Percentiles rank a stretch among this genome's conserved stretches.
Conservation (phyloP, 495 filamentous ascomycete genomes). For the Echria macrotheca region DNA sequence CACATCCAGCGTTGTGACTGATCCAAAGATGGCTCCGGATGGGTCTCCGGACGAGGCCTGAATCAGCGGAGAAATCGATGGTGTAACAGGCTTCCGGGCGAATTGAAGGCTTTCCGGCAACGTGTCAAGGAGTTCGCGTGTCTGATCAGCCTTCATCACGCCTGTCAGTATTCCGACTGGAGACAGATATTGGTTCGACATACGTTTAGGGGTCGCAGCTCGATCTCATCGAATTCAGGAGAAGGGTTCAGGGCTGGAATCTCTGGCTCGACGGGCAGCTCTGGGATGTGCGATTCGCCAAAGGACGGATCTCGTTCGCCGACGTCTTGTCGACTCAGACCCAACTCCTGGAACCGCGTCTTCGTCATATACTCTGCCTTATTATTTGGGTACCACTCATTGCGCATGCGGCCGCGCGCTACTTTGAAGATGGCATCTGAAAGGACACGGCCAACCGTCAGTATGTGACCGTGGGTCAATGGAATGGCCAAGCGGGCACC, state of each 20-base stretch:
- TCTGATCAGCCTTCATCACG: no score
- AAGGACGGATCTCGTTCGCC: slow-evolving; percentile 40
- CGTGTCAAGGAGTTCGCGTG: no score
- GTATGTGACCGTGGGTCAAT: no score
- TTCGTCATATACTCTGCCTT: slow-evolving; percentile 44
- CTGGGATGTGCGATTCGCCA: no score
- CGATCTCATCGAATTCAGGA: background rate
- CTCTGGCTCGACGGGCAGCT: background rate
- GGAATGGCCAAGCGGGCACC: slow-evolving; percentile 3
- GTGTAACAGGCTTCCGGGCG: background rate
- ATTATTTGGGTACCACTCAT: slow-evolving; percentile 39
- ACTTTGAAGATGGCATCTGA: slow-evolving; percentile 41
- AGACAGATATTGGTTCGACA: no score
- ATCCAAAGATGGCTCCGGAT: slow-evolving; percentile 32
- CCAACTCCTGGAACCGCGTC: slow-evolving; percentile 35
- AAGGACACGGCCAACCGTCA: no score
- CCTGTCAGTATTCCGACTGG: no score
- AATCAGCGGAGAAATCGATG: slow-evolving; percentile 20
- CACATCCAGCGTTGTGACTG: slow-evolving; percentile 35
- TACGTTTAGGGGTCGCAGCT: background rate
- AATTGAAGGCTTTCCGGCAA: background rate
- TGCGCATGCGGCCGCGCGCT: slow-evolving; percentile 44
- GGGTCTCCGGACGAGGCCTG: background rate
- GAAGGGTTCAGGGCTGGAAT: background rate
- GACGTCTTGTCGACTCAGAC: slow-evolving; percentile 34